Evolutionary conservation across 176 grass and related monocot species (phyloP), one percentile per base, ranked within the genome.

Genomic region (Triticum urartu): DNA sequence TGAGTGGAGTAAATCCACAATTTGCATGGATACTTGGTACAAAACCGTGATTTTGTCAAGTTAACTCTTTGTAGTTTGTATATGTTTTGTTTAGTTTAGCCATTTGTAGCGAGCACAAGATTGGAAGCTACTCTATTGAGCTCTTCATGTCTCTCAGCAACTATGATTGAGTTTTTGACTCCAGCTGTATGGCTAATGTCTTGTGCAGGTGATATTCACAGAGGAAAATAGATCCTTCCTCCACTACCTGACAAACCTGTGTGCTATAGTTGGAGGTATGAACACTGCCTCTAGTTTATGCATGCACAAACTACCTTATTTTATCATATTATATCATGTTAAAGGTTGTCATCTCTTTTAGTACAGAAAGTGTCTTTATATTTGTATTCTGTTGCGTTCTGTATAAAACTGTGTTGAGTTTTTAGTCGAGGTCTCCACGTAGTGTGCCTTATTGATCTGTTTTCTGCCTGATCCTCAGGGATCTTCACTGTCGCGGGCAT

Each of bases 401-500:
- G 8, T 40, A 42, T 42, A 42, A 42, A 42, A 42, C 39, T 11
- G 40, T 67, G 22, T 6, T 42, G 60, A 75, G 20, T 79, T 35
- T 35, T 83, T 79, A 61, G 5, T 81, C 54, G 42, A 77, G 34
- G 70, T 80, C 47, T 81, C 22, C 2, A 63, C 22, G 39, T 52
- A 52, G 48, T 52, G 48, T 0, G 15, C 50, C 52, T 71, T 21
- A 81, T 1, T 52, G 2, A 75, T 33, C 22, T 83, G 9, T 69
- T 62, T 26, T 67, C 8, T 76, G 60, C 11, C 17, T 86, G 33
- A 73, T 88, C 67, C 65, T 59, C 90, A 99, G 97, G 97, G 78
- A 87, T 99, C 33, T 99, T 99, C 81, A 99, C 94, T 0, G 92
- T 99, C 54, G 91, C 97, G 17, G 97, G 97, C 89, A 99, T 99